A percentile compares a stretch with the other conserved stretches of the same genome.
Evolutionary conservation across 2,329 filamentous ascomycete species (phyloP).

Genomic region (Fusarium phyllophilum): DNA sequence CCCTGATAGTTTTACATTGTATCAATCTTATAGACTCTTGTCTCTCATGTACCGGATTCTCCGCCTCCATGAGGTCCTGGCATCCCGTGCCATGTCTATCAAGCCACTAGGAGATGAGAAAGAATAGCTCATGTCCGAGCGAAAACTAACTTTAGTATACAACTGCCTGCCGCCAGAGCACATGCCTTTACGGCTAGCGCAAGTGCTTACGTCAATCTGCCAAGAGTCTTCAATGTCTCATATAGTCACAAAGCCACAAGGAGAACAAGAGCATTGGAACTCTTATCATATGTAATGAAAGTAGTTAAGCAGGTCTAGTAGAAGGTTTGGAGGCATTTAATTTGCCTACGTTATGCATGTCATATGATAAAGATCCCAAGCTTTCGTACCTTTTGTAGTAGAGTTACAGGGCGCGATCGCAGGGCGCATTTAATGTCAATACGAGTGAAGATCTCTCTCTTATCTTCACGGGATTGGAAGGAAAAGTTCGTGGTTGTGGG

Average conservation of each 20-base stretch:
- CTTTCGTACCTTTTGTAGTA: too few species aligned
- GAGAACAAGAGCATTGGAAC: too few species aligned
- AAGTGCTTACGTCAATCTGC: background rate
- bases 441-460: background rate
- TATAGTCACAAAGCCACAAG: too few species aligned
- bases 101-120: background rate
- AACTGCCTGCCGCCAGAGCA: background rate
- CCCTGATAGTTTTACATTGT: background rate
- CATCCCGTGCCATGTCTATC: rapidly evolving
- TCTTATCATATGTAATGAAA: too few species aligned
- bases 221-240: rapidly evolving
- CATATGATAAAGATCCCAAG: too few species aligned
- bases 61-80: too few species aligned
- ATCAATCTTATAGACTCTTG: background rate
- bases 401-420: background rate
- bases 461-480: background rate
- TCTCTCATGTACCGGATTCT: too few species aligned
- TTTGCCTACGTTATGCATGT: too few species aligned
- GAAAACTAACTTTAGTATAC: background rate
- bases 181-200: too few species aligned
- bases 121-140: rapidly evolving
- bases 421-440: background rate
- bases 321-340: too few species aligned
- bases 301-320: too few species aligned
- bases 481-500: background rate